Evolutionary conservation across 2,329 filamentous ascomycete genomes (phyloP).

Genomic region (Penicillium olsonii): DNA sequence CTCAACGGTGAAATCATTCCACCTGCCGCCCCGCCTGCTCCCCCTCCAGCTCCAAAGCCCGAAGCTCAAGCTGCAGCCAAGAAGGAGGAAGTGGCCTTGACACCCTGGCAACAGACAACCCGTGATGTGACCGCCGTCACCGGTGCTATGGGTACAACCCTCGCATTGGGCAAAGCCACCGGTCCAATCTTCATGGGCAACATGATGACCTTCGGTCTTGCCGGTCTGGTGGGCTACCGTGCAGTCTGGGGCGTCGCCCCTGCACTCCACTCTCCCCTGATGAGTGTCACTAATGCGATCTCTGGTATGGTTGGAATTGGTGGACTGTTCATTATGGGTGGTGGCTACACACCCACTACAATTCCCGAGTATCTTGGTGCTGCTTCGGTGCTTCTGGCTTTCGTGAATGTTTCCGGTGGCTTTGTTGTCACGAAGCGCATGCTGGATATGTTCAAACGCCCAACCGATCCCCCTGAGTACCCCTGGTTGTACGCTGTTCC

Average conservation of each 20-base stretch:
- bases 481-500: constrained; percentile 84
- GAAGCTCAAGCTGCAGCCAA: constrained; percentile 52
- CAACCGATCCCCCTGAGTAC: constrained; percentile 84
- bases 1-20: constrained; percentile 75
- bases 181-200: constrained; percentile 86
- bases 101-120: constrained; percentile 77
- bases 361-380: constrained; percentile 78
- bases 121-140: constrained; percentile 75
- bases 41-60: constrained; percentile 54
- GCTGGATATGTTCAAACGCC: constrained; percentile 86
- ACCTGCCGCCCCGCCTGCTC: constrained; percentile 68
- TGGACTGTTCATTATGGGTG: constrained; percentile 85
- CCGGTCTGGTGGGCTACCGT: constrained; percentile 82
- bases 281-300: constrained; percentile 93
- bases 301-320: constrained; percentile 89
- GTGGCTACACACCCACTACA: constrained; percentile 74
- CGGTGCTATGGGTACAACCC: constrained; percentile 72
- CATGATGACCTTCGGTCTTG: constrained; percentile 79
- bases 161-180: constrained; percentile 78
- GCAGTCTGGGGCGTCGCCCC: constrained; percentile 85
- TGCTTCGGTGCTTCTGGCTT: constrained; percentile 77
- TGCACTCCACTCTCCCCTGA: constrained; percentile 81
- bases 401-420: constrained; percentile 84
- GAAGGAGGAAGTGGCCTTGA: constrained; percentile 65
- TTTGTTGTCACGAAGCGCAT: constrained; percentile 93